phyloP scores from a whole-genome alignment of 495 filamentous ascomycete species.

The Ramalina intermedia region DNA sequence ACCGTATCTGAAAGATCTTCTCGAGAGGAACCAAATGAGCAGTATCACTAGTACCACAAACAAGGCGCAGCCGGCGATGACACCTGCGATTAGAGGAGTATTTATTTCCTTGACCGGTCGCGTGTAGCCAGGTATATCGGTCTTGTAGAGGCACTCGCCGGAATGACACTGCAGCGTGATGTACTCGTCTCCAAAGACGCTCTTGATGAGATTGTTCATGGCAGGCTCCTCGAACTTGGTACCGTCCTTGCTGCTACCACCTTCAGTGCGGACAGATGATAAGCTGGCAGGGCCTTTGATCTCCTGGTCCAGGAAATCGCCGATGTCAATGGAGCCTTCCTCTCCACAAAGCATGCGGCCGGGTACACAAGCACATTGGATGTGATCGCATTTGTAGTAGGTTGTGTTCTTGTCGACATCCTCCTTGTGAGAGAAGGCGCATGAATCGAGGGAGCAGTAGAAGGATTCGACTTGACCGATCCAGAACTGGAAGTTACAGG shows the following conservation, averaged over 20 bases:
- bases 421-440: conserved; percentile 53
- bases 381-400: conserved; percentile 66
- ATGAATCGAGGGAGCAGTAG: conserved; percentile 79
- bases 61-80: conserved; percentile 74
- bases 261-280: conserved; percentile 47
- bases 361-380: conserved; percentile 75
- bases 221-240: conserved; percentile 80
- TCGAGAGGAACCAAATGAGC: conserved; percentile 75
- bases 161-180: conserved; percentile 71
- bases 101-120: conserved; percentile 90
- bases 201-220: conserved; percentile 78
- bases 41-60: conserved; percentile 80
- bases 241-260: conserved; percentile 41
- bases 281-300: conserved; percentile 85
- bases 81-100: conserved; percentile 85
- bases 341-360: conserved; percentile 89
- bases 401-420: conserved; percentile 64
- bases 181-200: conserved; percentile 78
- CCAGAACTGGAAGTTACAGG: conserved; percentile 98
- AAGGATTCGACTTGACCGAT: conserved; percentile 88
- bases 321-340: conserved; percentile 79
- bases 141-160: conserved; percentile 85
- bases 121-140: conserved; percentile 81
- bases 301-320: conserved; percentile 62
- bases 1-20: conserved; percentile 54